Percentiles rank a stretch among this genome's conserved stretches.
phyloP scores from a whole-genome alignment of 176 grass and related monocot genomes.

The Avena eriantha region DNA sequence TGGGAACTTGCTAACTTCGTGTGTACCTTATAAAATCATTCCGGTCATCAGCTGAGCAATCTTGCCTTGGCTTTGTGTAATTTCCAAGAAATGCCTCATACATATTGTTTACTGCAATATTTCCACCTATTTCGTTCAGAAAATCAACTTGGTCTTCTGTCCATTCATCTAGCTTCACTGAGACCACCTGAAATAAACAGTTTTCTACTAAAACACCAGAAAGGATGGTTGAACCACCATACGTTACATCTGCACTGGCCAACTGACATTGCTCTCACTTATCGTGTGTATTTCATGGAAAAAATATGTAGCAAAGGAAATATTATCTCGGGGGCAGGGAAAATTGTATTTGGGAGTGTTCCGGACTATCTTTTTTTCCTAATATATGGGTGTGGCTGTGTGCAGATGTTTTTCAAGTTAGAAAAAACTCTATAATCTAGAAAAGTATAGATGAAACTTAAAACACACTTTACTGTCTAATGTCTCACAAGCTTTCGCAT shows the following conservation, averaged over 20 bases:
- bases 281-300: constrained; percentile 13
- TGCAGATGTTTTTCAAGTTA: neutral
- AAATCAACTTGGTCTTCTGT: constrained; percentile 86
- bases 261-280: neutral
- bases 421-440: constrained; percentile 10
- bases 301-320: neutral
- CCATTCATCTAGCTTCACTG: constrained; percentile 95
- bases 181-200: constrained; percentile 67
- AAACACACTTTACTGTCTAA: neutral
- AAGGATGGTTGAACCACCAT: constrained; percentile 26
- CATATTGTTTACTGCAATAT: constrained; percentile 73
- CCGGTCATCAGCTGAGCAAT: constrained; percentile 78
- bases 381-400: neutral
- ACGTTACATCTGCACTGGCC: neutral
- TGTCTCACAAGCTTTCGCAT: neutral
- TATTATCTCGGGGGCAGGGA: neutral
- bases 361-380: neutral
- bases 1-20: neutral
- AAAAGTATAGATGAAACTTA: neutral
- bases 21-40: constrained; percentile 78
- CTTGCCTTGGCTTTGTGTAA: constrained; percentile 68
- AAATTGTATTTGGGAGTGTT: neutral
- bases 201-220: constrained; percentile 21
- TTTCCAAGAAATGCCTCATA: constrained; percentile 85
- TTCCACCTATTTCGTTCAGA: constrained; percentile 72